Evolutionary conservation across 108 stramenopile genomes (phyloP), one percentile per base, ranked within the genome.

Genomic region (Stephanodiscus minutulus): DNA sequence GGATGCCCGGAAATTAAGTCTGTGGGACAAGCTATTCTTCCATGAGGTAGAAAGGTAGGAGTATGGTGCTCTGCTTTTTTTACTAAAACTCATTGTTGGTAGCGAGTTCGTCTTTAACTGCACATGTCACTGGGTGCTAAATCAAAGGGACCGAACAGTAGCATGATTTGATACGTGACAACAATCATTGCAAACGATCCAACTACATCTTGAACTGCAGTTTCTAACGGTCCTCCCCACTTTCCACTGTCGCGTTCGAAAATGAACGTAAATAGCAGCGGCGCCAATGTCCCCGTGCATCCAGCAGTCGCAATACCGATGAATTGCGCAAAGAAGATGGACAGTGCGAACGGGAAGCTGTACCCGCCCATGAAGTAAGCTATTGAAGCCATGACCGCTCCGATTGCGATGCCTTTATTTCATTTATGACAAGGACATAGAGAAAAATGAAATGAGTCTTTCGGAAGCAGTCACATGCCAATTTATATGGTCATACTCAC

Each of bases 131-230:
- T 59, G 15, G 69, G 54, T 24, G 67, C 78, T 7, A 86, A 67
- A 15, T 78, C 79, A 49, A 73, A 65, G 6, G 86, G 86, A 33
- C 86, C 87, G 21, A 84, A 59, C 12, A 66, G 46, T 10, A 56
- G 37, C 68, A 86, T 67, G 24, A 91, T 61, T n/a, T 70, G 73
- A 56, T 86, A 88, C 20, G 79, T 71, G 22, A 87, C 56, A 7
- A 87, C 61, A 22, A 91, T 76, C 88, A 89, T 86, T 3, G 83
- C 85, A 74, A 89, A 82, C 2, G 80, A 77, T 10, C 87, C 83
- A 7, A 92, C 74, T 17, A 92, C 60, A 41, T 89, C 88, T 78
- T 89, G 91, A 28, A 88, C 62, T 0, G 91, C 83, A 28, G 91
- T 92, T 64, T 81, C 86, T 27, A 89, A 41, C 3, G 76, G 85